Conservation (phyloP, 2,329 filamentous ascomycete species). For the Fusarium sp. region DNA sequence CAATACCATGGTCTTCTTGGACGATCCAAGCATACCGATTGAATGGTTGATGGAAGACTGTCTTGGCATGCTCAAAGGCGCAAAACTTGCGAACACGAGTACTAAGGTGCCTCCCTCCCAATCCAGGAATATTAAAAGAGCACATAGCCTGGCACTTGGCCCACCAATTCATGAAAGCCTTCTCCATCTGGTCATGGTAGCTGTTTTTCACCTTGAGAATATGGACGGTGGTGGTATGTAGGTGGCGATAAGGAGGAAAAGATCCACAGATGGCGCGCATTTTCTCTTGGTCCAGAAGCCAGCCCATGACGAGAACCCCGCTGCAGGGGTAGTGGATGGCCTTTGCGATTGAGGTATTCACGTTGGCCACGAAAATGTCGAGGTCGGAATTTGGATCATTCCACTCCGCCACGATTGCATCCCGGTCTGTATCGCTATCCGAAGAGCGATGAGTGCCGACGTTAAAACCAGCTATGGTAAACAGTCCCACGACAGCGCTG, state of each 20-base stretch:
- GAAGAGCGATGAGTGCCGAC: background rate
- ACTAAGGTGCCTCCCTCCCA: too few species aligned
- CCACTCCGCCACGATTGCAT: background rate
- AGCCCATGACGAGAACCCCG: background rate
- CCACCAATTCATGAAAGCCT: too few species aligned
- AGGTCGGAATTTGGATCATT: background rate
- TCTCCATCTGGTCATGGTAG: background rate
- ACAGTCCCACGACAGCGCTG: background rate
- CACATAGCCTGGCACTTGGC: too few species aligned
- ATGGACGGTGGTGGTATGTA: background rate
- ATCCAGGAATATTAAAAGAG: too few species aligned
- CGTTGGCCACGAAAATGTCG: background rate
- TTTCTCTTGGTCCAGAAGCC: background rate
- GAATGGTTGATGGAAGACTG: background rate
- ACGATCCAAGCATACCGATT: background rate
- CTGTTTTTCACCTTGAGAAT: background rate
- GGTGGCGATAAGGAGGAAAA: too few species aligned
- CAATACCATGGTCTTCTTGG: accelerated
- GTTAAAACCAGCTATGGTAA: background rate
- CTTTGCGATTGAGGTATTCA: background rate
- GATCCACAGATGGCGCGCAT: too few species aligned
- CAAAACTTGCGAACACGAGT: too few species aligned
- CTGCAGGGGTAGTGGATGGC: accelerated
- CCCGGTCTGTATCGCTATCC: accelerated
- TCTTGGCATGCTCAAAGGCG: background rate